Evolutionary conservation across 1,284 basidiomycete species (phyloP), one percentile per base, ranked within the genome.

Genomic region (Pseudozyma pruni): DNA sequence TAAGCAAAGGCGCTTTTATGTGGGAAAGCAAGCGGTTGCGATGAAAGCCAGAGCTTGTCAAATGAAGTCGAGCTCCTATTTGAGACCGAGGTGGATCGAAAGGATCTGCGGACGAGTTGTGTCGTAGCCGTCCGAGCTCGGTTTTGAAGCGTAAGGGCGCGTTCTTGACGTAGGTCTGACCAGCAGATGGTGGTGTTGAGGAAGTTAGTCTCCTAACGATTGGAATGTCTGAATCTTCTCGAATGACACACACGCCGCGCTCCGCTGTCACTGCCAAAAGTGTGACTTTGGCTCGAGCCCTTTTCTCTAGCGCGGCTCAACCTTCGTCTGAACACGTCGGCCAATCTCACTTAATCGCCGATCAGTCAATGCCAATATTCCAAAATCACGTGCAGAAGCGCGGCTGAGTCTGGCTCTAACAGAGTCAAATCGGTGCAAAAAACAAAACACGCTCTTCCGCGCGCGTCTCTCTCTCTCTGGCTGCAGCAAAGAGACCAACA

Each of bases 341-440:
- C n/a, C n/a, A n/a, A n/a, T n/a, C n/a, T n/a, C 33, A 37, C 25
- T 14, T 14, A 27, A 49, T 49, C 47, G 47, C 47, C 47, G 47
- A 49, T 49, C n/a, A n/a, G n/a, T 39, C 22, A 9, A 22, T n/a
- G n/a, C n/a, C n/a, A n/a, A n/a, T n/a, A 8, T 17, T 35, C 16
- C 16, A 32, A 48, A 49, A 40, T 49, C 47, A 49, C 47, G 47
- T 49, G 47, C 33, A 20, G 13, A 27, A 29, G 39, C 49, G 49
- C 49, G 49, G 40, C 34, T 16, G 3, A 7, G 3, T 2, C 7
- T 1, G 10, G 31, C 32, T 52, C 34, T 52, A 52, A 42, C 49
- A 43, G 8, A 29, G 8, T 27, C 4, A 19, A 9, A n/a, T 13
- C 22, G 14, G 5, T 9, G 11, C 8, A 32, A 43, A 32, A 43